Base-by-base conservation (phyloP, 352 stramenopile species). In the Phytophthora sp. region DNA sequence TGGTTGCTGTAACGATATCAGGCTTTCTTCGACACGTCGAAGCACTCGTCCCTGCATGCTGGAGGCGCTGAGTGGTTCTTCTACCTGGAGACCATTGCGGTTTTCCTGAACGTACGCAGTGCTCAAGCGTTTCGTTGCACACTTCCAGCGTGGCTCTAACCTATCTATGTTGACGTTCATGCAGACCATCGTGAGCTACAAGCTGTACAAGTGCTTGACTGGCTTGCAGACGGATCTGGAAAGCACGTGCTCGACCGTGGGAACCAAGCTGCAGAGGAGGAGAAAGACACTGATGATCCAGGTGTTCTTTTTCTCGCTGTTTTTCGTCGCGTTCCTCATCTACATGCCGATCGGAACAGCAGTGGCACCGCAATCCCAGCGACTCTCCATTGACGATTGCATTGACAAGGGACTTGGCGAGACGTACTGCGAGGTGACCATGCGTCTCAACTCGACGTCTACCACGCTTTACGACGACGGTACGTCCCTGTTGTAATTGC, bases 391-490 rank as follows among this genome's bases (percentile, higher is more conserved):
- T 17, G 58, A 71, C 30, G 53, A 91, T 32, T 92, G 84, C 32
- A 76, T 91, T 11, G 67, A 81, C 35, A 66, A 74, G 21, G 60
- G 77, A 9, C 63, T 91, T 4, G 84, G 84, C 5, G 49, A 75
- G 30, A 70, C 75, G 17, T 92, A 92, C 63, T 92, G 84, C 67
- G 83, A 68, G 12, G 46, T 72, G 34, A 87, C 68, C 0, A 84
- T 91, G 70, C 58, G 62, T 21, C 62, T 77, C 23, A 80, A 93
- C 50, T 80, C 44, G 24, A 88, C 69, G n/a, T 58, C 73, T 24
- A 93, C 84, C 12, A 88, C 83, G 43, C 71, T 93, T 7, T 91
- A 79, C 57, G 82, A 93, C 64, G 81, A 89, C 57, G 77, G 83
- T 89, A 76, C 17, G 54, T 57, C n/a, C n/a, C n/a, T n/a, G n/a